These are phyloP conservation scores for Alternaria sp. DNA, from an alignment of 2,329 filamentous ascomycete species.

Conservation along the genomic window DNA sequence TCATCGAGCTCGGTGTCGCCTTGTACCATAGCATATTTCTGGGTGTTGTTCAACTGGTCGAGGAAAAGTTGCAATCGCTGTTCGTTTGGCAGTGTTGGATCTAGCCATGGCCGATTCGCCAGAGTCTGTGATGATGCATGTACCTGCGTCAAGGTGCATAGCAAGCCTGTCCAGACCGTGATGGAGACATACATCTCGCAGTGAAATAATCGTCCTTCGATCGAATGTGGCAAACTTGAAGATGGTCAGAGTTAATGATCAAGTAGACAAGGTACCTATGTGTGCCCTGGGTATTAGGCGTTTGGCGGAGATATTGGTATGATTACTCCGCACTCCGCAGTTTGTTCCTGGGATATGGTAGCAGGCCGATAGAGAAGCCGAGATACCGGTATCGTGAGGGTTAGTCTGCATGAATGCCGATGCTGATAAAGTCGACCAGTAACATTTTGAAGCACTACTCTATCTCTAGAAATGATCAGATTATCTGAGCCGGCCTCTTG, in stretches of 20 bases:
- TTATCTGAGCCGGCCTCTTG: neutral
- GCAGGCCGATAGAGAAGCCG: neutral
- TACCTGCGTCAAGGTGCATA: neutral
- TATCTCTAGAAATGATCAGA: neutral
- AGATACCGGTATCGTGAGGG: neutral
- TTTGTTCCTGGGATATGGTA: neutral
- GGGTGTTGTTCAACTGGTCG: constrained; percentile 1
- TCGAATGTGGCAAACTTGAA: neutral
- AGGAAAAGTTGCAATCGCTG: constrained; percentile 1
- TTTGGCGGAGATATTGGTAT: neutral
- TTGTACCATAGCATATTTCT: constrained; percentile 6
- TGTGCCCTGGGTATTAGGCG: neutral
- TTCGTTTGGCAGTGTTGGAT: neutral
- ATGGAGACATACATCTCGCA: neutral
- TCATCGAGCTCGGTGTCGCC: constrained; percentile 5
- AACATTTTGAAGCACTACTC: neutral
- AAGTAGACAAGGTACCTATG: neutral
- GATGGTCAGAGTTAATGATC: neutral
- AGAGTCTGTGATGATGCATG: neutral
- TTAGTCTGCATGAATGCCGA: neutral
- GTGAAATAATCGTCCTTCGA: neutral
- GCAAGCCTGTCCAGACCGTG: neutral
- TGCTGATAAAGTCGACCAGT: neutral
- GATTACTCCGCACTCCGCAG: neutral
- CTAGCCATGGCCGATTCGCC: neutral